Evolutionary conservation across 345 rosid genomes (phyloP).

Genomic region (Eucalyptus pauciflora): DNA sequence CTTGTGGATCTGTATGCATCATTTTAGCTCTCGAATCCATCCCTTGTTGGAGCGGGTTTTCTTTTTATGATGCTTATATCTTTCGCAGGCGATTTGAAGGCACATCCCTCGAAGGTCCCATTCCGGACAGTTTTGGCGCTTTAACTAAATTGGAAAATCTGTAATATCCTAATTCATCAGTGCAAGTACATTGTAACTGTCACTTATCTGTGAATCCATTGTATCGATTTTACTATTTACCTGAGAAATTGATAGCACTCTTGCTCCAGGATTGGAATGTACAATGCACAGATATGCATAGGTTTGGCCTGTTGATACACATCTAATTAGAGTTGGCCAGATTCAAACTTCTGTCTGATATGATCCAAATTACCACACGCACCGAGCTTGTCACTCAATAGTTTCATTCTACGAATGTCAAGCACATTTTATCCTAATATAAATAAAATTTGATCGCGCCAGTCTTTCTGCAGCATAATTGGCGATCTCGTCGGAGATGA

Average conservation of each 20-base stretch:
- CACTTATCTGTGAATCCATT: background rate
- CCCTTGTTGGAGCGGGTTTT: background rate
- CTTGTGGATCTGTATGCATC: slow-evolving; percentile 30
- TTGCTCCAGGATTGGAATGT: background rate
- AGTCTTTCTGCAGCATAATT: slow-evolving; percentile 21
- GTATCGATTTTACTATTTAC: background rate
- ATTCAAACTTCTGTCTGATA: background rate
- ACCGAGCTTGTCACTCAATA: fast-evolving
- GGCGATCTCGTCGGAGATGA: slow-evolving; percentile 37
- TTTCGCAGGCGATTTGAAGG: slow-evolving; percentile 36
- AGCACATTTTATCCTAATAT: background rate
- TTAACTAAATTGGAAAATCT: slow-evolving; percentile 30
- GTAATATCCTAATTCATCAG: slow-evolving; percentile 10
- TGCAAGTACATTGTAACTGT: background rate
- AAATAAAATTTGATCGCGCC: background rate
- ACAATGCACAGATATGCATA: background rate
- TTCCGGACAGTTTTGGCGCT: slow-evolving; percentile 30
- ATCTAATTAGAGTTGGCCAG: background rate
- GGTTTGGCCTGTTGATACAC: background rate
- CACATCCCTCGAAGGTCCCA: slow-evolving; percentile 41
- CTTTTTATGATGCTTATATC: background rate
- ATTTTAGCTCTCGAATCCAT: background rate
- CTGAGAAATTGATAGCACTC: background rate
- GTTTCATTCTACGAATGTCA: background rate
- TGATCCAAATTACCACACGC: background rate